phyloP scores from a whole-genome alignment of 2,329 filamentous ascomycete genomes.

The Cryphonectria naterciae region DNA sequence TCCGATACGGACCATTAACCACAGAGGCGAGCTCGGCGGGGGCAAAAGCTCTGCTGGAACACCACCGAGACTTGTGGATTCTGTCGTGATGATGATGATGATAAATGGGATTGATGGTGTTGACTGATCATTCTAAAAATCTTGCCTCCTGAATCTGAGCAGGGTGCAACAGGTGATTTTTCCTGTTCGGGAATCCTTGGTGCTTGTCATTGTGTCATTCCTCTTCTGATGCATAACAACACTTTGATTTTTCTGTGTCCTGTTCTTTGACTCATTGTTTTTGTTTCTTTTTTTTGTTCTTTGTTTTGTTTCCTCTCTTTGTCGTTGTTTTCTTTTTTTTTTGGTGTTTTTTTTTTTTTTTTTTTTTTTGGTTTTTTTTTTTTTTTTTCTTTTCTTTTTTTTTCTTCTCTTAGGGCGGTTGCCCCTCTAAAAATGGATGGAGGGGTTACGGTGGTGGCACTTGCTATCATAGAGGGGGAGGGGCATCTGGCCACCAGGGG shows the following conservation, averaged over 20 bases:
- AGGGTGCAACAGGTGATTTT: slow-evolving; percentile 12
- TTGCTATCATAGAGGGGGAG: neutral
- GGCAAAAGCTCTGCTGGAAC: slow-evolving; percentile 9
- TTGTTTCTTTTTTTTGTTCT: neutral
- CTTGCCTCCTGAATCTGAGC: neutral
- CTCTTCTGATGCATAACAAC: neutral
- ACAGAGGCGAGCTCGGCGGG: slow-evolving; percentile 18
- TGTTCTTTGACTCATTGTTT: too few relatives aligned
- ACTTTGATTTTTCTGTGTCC: neutral
- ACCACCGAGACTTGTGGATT: neutral
- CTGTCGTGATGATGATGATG: slow-evolving; percentile 2
- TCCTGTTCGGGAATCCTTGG: neutral
- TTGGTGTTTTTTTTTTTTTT: neutral
- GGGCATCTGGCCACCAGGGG: neutral
- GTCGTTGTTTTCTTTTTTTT: too few relatives aligned
- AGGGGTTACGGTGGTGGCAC: neutral
- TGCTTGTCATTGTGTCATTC: slow-evolving; percentile 1
- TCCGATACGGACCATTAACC: neutral
- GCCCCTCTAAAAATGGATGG: neutral
- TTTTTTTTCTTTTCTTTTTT: neutral
- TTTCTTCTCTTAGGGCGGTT: neutral
- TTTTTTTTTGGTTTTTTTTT: neutral
- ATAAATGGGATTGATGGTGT: neutral
- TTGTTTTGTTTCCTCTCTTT: neutral
- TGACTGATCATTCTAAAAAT: slow-evolving; percentile 7